These are phyloP conservation scores for Thuja plicata DNA, from an alignment of 83 land plant species.

Conservation along the genomic window DNA sequence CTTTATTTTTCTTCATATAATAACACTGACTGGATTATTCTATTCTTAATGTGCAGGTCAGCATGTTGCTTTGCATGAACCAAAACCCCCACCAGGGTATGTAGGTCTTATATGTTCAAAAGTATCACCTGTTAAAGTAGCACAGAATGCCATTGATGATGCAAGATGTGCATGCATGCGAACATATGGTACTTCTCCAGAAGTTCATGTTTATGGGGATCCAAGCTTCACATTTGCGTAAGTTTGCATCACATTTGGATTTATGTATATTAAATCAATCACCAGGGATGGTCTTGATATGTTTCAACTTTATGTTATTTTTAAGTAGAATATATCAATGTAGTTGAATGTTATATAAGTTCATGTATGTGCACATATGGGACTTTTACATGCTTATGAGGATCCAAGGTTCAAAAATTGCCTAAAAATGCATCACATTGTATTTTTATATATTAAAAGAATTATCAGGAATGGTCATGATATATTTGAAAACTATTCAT, in stretches of 20 bases:
- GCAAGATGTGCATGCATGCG: conserved; percentile 83
- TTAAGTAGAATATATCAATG: background rate
- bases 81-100: conserved; percentile 66
- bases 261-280: background rate
- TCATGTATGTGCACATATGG: conserved; percentile 86
- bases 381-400: conserved; percentile 88
- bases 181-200: conserved; percentile 93
- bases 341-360: background rate
- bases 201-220: conserved; percentile 88
- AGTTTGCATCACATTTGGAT: conserved; percentile 17
- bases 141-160: conserved; percentile 87
- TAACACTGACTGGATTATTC: background rate
- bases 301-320: background rate
- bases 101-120: conserved; percentile 82
- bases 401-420: conserved; percentile 85
- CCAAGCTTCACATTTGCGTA: conserved; percentile 93
- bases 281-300: background rate
- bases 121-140: conserved; percentile 82
- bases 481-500: background rate
- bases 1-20: background rate
- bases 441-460: background rate
- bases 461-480: background rate
- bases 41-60: conserved; percentile 58
- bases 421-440: conserved; percentile 44
- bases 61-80: conserved; percentile 92